Base-by-base conservation (phyloP, 345 rosid species). In the Populus nigra region DNA sequence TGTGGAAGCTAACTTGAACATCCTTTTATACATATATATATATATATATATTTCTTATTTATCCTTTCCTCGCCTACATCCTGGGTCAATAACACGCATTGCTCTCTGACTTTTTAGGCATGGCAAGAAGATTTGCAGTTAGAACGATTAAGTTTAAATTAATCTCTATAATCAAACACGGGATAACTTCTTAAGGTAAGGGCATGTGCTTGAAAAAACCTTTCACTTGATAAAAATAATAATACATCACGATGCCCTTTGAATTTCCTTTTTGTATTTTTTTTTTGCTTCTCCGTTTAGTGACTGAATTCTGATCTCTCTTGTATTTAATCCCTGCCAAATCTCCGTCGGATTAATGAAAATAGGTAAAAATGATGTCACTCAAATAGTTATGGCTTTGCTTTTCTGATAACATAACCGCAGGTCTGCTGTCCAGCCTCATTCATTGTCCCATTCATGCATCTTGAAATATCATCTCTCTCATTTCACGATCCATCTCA, bases 401-500 rank as follows among this genome's bases (percentile, higher is more conserved):
- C 62, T 20, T 50, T 67, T 38, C 65, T 73, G 47, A 31, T 59
- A 13, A n/a, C 65, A 70, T 43, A 8, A 3, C 63, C 27, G 38
- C 62, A 41, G 45, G 71, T 47, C 75, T 38, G 79, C 76, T 53
- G 63, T 20, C 10, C 65, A 50, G 71, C 74, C 80, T 8, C 67
- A 72, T 76, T 59, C 75, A 66, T 25, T 76, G 83, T 82, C 78
- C 55, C 69, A 53, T 79, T 77, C 55, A 61, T 3, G 36, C 65
- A 55, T 75, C 74, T 72, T 70, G 68, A 79, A 65, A 55, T n/a
- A 72, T 65, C 38, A 59, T 70, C 73, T 57, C 31, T 69, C 79
- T 78, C 74, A 11, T 59, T 75, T 62, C 83, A 70, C 62, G 47
- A 38, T 81, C 77, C 27, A n/a, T 57, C 65, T 29, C 74, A 5